Base-by-base conservation (phyloP, 805 yeast genomes). In the Metschnikowia lunata region DNA sequence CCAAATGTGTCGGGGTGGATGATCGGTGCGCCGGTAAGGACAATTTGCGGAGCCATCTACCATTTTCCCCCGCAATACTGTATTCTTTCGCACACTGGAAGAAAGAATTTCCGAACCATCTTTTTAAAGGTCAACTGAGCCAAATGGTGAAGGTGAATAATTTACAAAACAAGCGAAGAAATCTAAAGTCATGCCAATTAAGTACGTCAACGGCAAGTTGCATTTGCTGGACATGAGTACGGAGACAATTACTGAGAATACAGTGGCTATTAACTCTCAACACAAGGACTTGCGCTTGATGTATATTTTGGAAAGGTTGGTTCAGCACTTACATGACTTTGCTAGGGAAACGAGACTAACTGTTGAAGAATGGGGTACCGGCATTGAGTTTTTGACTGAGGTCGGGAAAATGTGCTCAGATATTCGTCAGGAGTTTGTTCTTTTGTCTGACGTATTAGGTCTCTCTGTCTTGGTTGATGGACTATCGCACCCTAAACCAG, bases 401-500 rank as follows among this genome's bases (percentile, higher is more conserved):
- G 49, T 46, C 18, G 60, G 60, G 14, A 26, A 55, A 36, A 56
- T 46, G 45, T 52, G 54, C 43, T 41, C 57, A 9, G 58, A 52
- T 36, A 51, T 56, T 18, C 44, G 60, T 28, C 60, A 51, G 37
- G 60, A 55, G 42, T 56, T 56, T 35, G 48, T 56, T 11, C 47
- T 56, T 34, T 43, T 56, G 31, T 47, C 53, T 10, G 60, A 56
- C 34, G 47, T 54, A 8, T 45, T 55, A 36, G 60, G 59, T 2
- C 37, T 56, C 30, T 53, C 57, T 1, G 59, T 56, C 12, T 45
- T 56, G 31, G 60, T 56, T 12, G 60, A 56, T 34, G 46, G 49
- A 12, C 36, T 56, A 13, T 53, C 58, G 10, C 53, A 56, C 37
- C 60, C 60, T 12, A 56, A 56, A 39, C 60, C 60, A n/a, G 37